A percentile compares a stretch with the other conserved stretches of the same genome.
phyloP scores from a whole-genome alignment of 805 yeast species.

The Kuraishia cidri region DNA sequence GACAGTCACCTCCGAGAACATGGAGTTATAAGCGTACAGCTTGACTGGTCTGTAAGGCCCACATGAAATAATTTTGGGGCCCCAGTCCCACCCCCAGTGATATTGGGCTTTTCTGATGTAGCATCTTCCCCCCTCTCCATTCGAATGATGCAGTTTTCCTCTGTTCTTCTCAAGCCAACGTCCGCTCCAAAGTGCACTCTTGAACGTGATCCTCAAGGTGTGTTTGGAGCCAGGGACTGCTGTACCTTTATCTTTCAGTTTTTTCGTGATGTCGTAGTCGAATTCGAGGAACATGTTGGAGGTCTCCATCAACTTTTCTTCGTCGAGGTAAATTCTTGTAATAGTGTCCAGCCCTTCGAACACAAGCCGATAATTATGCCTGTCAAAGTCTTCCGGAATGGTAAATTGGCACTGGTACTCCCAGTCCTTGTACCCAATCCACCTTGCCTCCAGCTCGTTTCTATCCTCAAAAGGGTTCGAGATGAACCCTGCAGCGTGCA shows the following conservation, averaged over 20 bases:
- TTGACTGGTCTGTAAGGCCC: conserved; percentile 32
- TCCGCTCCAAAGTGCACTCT: too few species aligned
- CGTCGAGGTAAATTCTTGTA: conserved; percentile 31
- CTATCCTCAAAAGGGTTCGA: conserved; percentile 35
- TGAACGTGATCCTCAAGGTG: too few species aligned
- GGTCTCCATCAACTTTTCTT: conserved; percentile 18
- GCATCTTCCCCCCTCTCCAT: conserved; percentile 33
- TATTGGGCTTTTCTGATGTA: conserved; percentile 45
- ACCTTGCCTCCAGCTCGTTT: conserved; percentile 35
- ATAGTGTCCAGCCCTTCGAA: conserved; percentile 37
- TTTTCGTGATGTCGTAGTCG: too few species aligned
- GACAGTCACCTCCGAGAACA: not conserved
- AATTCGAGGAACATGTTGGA: too few species aligned
- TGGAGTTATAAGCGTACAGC: conserved; percentile 13
- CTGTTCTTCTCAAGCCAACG: conserved; percentile 21
- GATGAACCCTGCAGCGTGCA: conserved; percentile 25
- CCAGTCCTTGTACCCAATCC: conserved; percentile 44
- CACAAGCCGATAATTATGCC: conserved; percentile 19
- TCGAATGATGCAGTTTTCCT: conserved; percentile 21
- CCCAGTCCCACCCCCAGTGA: conserved; percentile 56
- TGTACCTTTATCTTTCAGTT: too few species aligned
- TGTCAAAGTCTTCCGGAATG: not conserved
- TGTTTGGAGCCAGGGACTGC: too few species aligned
- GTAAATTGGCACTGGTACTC: conserved; percentile 25
- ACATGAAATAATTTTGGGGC: conserved; percentile 32